Evolutionary conservation across 2,329 filamentous ascomycete genomes (phyloP).

Genomic region (Acephala macrosclerotiorum): DNA sequence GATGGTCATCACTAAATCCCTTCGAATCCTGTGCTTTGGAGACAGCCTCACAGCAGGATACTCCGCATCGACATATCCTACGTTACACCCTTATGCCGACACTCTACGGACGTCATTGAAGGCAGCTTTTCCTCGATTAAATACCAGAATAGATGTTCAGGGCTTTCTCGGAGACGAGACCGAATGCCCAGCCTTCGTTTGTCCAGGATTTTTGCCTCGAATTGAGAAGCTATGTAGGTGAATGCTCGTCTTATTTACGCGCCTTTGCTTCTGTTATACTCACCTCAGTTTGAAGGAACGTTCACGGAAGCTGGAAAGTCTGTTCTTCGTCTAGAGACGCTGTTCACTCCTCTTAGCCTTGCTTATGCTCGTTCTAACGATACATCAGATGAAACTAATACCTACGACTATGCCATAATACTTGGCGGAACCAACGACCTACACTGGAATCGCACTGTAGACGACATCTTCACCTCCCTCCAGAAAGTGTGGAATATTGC

Average conservation of each 20-base stretch:
- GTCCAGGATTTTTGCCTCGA: slow-evolving; percentile 35
- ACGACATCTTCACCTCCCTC: slow-evolving; percentile 57
- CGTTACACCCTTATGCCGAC: slow-evolving; percentile 60
- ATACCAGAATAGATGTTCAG: slow-evolving; percentile 53
- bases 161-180: slow-evolving; percentile 62
- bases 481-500: slow-evolving; percentile 58
- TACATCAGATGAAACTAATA: background rate
- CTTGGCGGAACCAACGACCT: slow-evolving; percentile 73
- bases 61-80: slow-evolving; percentile 47
- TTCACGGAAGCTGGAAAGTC: background rate
- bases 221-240: slow-evolving; percentile 46
- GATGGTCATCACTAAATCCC: slow-evolving; percentile 34
- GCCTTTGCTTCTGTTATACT: background rate
- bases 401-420: slow-evolving; percentile 65
- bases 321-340: background rate
- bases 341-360: background rate
- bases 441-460: slow-evolving; percentile 46
- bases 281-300: background rate
- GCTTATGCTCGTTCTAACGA: background rate
- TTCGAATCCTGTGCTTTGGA: slow-evolving; percentile 42
- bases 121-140: slow-evolving; percentile 52
- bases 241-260: background rate
- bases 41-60: slow-evolving; percentile 63
- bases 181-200: slow-evolving; percentile 38
- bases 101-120: slow-evolving; percentile 56